Evolutionary conservation across 108 stramenopile species (phyloP), one percentile per base, ranked within the genome.

Genomic region (Cyclostephanos invisitatus): DNA sequence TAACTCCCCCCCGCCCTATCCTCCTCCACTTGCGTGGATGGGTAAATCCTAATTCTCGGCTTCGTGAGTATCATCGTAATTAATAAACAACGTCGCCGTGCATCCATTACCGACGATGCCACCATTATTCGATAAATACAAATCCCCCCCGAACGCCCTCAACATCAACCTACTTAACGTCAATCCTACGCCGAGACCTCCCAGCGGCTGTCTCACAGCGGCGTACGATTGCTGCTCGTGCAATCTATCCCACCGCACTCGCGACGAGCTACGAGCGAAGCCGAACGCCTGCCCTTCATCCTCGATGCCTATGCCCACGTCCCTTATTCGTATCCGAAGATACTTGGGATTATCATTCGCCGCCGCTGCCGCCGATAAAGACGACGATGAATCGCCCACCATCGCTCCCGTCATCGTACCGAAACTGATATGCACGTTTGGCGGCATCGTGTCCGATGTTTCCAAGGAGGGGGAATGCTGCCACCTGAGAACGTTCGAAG

Each of bases 221-320:
- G 86, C 87, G 63, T 93, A 93, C 17, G 86, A 82, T 68, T 86
- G 86, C 53, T 93, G 92, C 28, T 88, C 90, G 15, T 88, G 66
- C 24, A 93, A 20, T 27, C 92, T 70, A 83, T 91, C 87, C 92
- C 92, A 93, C 62, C 86, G 68, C 61, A 68, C 61, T 0, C 42
- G 68, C 1, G 82, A 48, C 3, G 80, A 67, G 0, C 79, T 82
- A 10, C 32, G 40, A 4, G 83, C 83, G 71, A 83, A 87, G 8
- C 67, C 62, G 75, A 84, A 83, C 48, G 80, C 72, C 40, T 54
- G 48, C 49, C 62, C 63, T 11, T 62, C 61, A 20, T 68, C 55
- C 11, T 62, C 51, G 21, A 88, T 64, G 7, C 89, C 89, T 18
- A 74, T 78, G 12, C 85, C 90, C 70, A 81, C 85, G 64, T 91